Conservation (phyloP, 139 green algal species). For the Eudorina sp. region DNA sequence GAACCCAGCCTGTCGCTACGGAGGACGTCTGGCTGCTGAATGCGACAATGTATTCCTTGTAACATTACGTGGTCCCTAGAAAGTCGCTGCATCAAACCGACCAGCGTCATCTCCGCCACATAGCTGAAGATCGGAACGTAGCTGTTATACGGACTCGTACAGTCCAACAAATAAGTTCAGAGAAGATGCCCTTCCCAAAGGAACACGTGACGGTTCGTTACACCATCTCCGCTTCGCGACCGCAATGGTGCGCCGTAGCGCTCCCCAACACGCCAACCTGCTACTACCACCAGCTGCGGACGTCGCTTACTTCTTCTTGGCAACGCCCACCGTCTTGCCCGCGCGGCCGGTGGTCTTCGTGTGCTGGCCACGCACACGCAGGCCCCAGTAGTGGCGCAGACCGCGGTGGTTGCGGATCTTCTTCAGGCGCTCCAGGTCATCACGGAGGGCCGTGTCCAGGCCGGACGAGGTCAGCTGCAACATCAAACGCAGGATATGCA, state of each 20-base stretch:
- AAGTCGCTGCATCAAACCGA: too few relatives aligned
- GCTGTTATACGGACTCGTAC: too few relatives aligned
- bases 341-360: constrained; percentile 98
- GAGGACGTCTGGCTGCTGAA: too few relatives aligned
- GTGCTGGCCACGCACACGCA: constrained; percentile 98
- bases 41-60: not conserved
- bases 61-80: not conserved
- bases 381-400: constrained; percentile 98
- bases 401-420: constrained; percentile 98
- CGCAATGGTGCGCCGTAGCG: not conserved
- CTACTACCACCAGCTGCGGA: not conserved
- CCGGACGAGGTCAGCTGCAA: constrained; percentile 83
- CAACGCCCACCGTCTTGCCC: constrained; percentile 93
- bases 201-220: not conserved
- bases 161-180: too few relatives aligned
- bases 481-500: too few relatives aligned
- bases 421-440: constrained; percentile 99
- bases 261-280: too few relatives aligned
- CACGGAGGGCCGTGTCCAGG: constrained; percentile 94
- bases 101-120: too few relatives aligned
- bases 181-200: too few relatives aligned
- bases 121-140: too few relatives aligned
- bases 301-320: constrained; percentile 78
- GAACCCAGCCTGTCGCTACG: too few relatives aligned
- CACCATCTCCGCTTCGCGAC: not conserved